These are phyloP conservation scores for Ophiosphaerella herpotricha DNA, from an alignment of 2,329 filamentous ascomycete genomes.

Conservation along the genomic window DNA sequence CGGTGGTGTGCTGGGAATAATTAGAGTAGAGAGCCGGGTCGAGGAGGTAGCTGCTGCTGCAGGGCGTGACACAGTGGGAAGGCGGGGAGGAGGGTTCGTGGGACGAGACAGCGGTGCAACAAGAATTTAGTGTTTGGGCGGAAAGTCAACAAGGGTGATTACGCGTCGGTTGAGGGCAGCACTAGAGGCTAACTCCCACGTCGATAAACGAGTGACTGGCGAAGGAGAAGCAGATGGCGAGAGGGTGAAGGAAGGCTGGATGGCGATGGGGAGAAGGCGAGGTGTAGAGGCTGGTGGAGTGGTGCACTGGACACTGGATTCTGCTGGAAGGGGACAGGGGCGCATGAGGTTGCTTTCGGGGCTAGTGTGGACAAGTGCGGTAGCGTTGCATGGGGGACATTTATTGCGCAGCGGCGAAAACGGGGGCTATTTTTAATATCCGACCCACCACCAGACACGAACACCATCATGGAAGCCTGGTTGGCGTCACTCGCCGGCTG, in stretches of 20 bases:
- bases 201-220: conserved; percentile 45
- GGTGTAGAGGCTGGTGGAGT: conserved; percentile 9
- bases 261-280: conserved; percentile 16
- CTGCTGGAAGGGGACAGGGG: no score
- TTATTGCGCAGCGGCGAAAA: no score
- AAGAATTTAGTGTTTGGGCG: conserved; percentile 22
- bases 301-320: neutral
- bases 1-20: neutral
- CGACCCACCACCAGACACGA: no score
- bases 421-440: no score
- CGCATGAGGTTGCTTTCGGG: no score
- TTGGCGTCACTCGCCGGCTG: no score
- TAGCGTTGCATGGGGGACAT: no score
- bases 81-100: conserved; percentile 20
- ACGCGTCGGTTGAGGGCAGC: conserved; percentile 20
- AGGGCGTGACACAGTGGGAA: conserved; percentile 15
- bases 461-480: no score
- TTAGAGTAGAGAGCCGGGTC: conserved; percentile 4
- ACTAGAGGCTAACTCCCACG: conserved; percentile 21
- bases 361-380: no score
- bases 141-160: conserved; percentile 32
- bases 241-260: conserved; percentile 3
- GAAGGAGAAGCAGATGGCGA: conserved; percentile 23
- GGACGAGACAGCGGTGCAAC: conserved; percentile 22
- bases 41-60: conserved; percentile 4